Evolutionary conservation across 2,329 filamentous ascomycete genomes (phyloP), one percentile per base, ranked within the genome.

Genomic region (Colletotrichum tropicale): DNA sequence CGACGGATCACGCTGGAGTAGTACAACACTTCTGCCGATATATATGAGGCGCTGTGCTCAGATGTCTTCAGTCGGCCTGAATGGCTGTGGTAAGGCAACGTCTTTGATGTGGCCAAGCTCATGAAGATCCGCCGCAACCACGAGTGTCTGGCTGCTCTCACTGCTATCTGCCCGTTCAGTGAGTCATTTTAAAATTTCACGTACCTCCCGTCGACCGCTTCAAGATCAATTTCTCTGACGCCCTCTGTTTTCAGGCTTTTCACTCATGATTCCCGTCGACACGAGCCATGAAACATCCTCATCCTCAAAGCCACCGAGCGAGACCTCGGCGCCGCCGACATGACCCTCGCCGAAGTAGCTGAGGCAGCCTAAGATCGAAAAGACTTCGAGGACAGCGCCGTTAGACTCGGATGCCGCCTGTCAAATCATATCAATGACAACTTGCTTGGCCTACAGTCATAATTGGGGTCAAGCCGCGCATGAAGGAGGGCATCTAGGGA

Each of bases 221-320:
- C 10, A 28, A 26, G 12, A 62, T 0, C 43, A 52, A 30, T 34
- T 62, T 21, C 0, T 55, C 43, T 62, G 38, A 13, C 43, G 4
- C 7, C 43, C 8, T 8, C 9, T 36, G 1, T 36, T 0, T 8
- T 5, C 77, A 92, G 91, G 95, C 86, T 95, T 95, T 85, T 93
- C 93, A 34, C 93, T 93, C 76, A 94, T 95, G 93, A 95, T 95
- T 83, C 93, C 93, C 5, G 87, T 95, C 24, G n/a, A 92, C 94
- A 78, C 93, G 93, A 48, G 92, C 93, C 16, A 89, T 94, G 93
- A 68, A 95, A 94, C 86, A 94, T 92, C 10, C 86, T 94, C 73
- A 89, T 95, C 77, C 86, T 95, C 79, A 95, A 95, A 38, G 55
- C 55, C 43, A 92, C 90, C 2, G 91, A 93, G 82, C 87, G 90